These are phyloP conservation scores for Mortierella sp. DNA, from an alignment of 371 early-diverging fungal genomes.

Conservation along the genomic window DNA sequence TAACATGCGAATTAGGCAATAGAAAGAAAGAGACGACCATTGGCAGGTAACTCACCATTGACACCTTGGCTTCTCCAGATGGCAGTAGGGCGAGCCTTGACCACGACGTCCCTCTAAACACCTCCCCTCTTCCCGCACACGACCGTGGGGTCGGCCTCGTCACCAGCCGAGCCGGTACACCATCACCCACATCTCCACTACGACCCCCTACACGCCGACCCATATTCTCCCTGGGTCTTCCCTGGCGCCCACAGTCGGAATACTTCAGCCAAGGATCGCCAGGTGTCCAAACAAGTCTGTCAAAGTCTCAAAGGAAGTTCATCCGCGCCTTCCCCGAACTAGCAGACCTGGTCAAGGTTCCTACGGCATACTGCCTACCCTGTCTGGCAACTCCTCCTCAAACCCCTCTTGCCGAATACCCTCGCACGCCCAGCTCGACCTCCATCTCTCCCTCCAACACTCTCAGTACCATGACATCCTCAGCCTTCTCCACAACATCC, in stretches of 20 bases:
- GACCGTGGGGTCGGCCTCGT: conserved; percentile 1
- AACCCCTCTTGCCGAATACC: conserved; percentile 12
- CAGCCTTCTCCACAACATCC: conserved; percentile 8
- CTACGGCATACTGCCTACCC: conserved; percentile 33
- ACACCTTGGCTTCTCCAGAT: conserved; percentile 1
- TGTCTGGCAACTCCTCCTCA: conserved; percentile 41
- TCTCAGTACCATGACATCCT: conserved; percentile 15
- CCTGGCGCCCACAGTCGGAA: conserved; percentile 47
- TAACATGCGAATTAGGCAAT: too few species aligned
- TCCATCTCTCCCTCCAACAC: conserved; percentile 28
- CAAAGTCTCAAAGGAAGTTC: conserved; percentile 35
- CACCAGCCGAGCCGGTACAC: background rate
- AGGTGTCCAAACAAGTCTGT: conserved; percentile 15
- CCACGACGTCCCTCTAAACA: conserved; percentile 5
- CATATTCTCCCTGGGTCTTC: conserved; percentile 26
- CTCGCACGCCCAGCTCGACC: background rate
- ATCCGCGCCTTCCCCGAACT: conserved; percentile 43
- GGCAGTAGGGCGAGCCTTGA: conserved; percentile 15
- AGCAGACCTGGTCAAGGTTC: conserved; percentile 33
- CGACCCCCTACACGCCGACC: conserved; percentile 13
- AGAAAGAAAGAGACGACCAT: too few species aligned
- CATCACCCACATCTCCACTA: background rate
- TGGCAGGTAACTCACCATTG: background rate
- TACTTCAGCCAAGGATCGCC: conserved; percentile 19
- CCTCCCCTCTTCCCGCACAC: background rate